These are phyloP conservation scores for Wickerhamomyces alni DNA, from an alignment of 805 yeast species.

Conservation along the genomic window DNA sequence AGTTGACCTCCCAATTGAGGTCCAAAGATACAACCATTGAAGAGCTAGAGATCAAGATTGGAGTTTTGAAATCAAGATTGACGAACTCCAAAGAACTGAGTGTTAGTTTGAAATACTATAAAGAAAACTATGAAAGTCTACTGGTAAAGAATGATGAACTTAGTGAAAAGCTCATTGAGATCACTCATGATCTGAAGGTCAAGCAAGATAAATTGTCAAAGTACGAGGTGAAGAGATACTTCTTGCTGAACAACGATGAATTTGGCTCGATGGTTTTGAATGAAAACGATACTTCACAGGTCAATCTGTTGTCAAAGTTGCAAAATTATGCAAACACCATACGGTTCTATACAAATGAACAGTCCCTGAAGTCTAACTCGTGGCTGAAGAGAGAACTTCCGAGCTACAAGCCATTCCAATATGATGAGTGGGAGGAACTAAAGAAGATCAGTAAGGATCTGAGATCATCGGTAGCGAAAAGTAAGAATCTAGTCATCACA, in stretches of 20 bases:
- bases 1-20: neutral
- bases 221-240: constrained; percentile 18
- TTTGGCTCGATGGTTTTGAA: constrained; percentile 25
- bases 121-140: constrained; percentile 16
- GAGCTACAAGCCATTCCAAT: constrained; percentile 2
- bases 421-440: constrained; percentile 12
- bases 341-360: constrained; percentile 2
- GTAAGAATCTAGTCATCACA: neutral
- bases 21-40: constrained; percentile 24
- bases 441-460: constrained; percentile 15
- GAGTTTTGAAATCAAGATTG: constrained; percentile 39
- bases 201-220: constrained; percentile 23
- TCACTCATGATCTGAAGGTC: constrained; percentile 19
- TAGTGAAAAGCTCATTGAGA: constrained; percentile 6
- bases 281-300: constrained; percentile 26
- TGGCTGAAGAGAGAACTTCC: constrained; percentile 12
- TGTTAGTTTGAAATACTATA: constrained; percentile 18
- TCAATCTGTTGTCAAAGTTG: constrained; percentile 40
- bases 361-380: neutral
- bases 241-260: constrained; percentile 20
- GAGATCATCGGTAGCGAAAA: constrained; percentile 6
- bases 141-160: constrained; percentile 11
- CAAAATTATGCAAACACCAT: constrained; percentile 30
- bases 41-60: constrained; percentile 40
- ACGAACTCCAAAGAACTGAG: constrained; percentile 27